These are phyloP conservation scores for Penicillium sp. DNA, from an alignment of 2,329 filamentous ascomycete genomes.

Conservation along the genomic window DNA sequence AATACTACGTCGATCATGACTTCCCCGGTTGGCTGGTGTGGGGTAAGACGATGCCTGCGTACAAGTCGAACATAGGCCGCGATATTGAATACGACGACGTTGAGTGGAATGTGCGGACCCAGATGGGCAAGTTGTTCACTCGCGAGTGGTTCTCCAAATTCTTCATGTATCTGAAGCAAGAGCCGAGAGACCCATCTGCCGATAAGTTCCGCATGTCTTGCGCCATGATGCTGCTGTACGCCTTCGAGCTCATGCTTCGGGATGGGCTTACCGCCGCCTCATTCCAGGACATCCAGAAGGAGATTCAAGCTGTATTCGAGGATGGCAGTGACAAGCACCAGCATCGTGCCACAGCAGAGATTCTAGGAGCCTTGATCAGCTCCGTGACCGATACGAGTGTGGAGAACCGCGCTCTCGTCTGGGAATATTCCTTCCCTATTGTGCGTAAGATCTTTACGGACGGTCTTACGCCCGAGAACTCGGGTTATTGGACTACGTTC, in stretches of 20 bases:
- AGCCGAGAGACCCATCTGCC: slow-evolving; percentile 79
- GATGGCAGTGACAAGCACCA: slow-evolving; percentile 98
- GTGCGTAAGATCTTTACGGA: slow-evolving; percentile 87
- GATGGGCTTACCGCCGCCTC: slow-evolving; percentile 77
- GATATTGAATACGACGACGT: slow-evolving; percentile 80
- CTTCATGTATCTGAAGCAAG: slow-evolving; percentile 95
- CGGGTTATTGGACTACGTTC: slow-evolving; percentile 93
- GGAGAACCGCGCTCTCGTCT: slow-evolving; percentile 76
- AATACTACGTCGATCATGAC: slow-evolving; percentile 91
- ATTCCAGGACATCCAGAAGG: slow-evolving; percentile 85
- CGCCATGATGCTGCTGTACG: slow-evolving; percentile 83
- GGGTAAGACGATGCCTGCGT: slow-evolving; percentile 84
- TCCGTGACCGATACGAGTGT: slow-evolving; percentile 79
- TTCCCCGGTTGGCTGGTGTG: slow-evolving; percentile 97
- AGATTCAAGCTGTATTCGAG: slow-evolving; percentile 78
- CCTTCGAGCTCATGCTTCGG: slow-evolving; percentile 83
- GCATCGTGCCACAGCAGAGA: slow-evolving; percentile 93
- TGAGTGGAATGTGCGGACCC: slow-evolving; percentile 73
- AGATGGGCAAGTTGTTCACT: slow-evolving; percentile 81
- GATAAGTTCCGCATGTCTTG: slow-evolving; percentile 91
- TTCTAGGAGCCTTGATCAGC: slow-evolving; percentile 81
- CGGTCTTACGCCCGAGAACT: slow-evolving; percentile 90
- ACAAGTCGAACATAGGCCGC: slow-evolving; percentile 69
- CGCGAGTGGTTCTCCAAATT: slow-evolving; percentile 84
- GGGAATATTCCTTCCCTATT: slow-evolving; percentile 89